Conservation (phyloP, 2,329 filamentous ascomycete genomes). For the Beauveria asiatica region DNA sequence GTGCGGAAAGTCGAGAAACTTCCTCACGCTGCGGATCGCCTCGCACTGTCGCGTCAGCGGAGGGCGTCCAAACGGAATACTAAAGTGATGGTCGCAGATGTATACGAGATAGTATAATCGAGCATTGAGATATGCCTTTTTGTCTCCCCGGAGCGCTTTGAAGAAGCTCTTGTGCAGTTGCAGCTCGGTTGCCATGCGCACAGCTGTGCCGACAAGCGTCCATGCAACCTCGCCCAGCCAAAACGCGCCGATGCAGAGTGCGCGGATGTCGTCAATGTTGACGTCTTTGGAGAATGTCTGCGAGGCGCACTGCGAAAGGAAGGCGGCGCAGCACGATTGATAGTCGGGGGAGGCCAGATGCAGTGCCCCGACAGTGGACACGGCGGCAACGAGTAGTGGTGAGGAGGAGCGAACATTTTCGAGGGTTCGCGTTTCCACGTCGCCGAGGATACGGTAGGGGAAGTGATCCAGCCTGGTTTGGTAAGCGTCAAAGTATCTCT, state of each 20-base stretch:
- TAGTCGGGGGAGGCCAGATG: conserved; percentile 10
- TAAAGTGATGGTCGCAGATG: conserved; percentile 25
- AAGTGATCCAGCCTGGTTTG: conserved; percentile 11
- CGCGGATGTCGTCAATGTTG: conserved; percentile 49
- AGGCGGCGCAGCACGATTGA: conserved; percentile 7
- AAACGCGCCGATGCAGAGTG: conserved; percentile 53
- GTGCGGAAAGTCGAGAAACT: conserved; percentile 19
- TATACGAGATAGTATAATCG: conserved; percentile 47
- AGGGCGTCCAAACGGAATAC: conserved; percentile 24
- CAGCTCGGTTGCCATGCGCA: conserved; percentile 48
- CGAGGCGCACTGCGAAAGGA: conserved; percentile 10
- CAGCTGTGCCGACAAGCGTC: conserved; percentile 51
- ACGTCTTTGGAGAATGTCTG: conserved; percentile 26
- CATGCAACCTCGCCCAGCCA: conserved; percentile 54
- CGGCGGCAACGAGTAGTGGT: conserved; percentile 11
- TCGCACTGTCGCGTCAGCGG: conserved; percentile 19
- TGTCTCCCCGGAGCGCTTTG: conserved; percentile 36
- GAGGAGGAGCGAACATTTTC: conserved; percentile 7
- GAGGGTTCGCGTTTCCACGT: conserved; percentile 2
- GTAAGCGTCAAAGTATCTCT: conserved; percentile 9
- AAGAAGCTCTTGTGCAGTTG: conserved; percentile 46
- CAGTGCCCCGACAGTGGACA: conserved; percentile 11
- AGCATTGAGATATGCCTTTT: conserved; percentile 43
- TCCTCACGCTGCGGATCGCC: conserved; percentile 17
- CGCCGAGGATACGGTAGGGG: conserved; percentile 10